These are phyloP conservation scores for Amaranthus cruentus DNA, from an alignment of 148 eudicot species.

Conservation along the genomic window DNA sequence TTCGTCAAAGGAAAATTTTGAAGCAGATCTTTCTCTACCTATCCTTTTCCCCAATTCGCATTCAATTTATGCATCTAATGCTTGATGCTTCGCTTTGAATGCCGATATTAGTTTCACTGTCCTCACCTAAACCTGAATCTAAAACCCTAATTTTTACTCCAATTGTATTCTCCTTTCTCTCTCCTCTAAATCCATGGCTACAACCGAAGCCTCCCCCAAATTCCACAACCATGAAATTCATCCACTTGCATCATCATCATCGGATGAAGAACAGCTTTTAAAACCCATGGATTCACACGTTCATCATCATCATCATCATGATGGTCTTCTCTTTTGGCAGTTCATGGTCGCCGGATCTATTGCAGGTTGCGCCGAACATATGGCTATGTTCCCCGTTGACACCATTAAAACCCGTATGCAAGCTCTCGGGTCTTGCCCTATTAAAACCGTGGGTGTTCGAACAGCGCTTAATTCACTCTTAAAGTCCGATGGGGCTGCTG, in stretches of 20 bases:
- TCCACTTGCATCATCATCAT: slow-evolving; percentile 33
- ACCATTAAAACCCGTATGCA: slow-evolving; percentile 92
- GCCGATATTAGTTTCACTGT: not conserved
- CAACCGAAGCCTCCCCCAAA: slow-evolving; percentile 47
- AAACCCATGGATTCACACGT: not conserved
- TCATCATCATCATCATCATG: slow-evolving; percentile 43
- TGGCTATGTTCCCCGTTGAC: slow-evolving; percentile 93
- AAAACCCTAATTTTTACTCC: not conserved
- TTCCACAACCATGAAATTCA: slow-evolving; percentile 55
- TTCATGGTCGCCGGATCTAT: slow-evolving; percentile 85
- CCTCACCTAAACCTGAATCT: slow-evolving; percentile 9
- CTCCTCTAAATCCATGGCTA: slow-evolving; percentile 13
- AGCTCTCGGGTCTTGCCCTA: slow-evolving; percentile 77
- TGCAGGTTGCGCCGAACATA: slow-evolving; percentile 87
- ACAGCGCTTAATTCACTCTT: slow-evolving; percentile 55
- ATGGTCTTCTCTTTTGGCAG: slow-evolving; percentile 79
- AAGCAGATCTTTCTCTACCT: not conserved
- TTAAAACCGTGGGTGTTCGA: slow-evolving; percentile 37
- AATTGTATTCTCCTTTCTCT: not conserved
- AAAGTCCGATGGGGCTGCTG: slow-evolving; percentile 53
- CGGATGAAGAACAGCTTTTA: not conserved
- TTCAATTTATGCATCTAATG: not conserved
- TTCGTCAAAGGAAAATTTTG: not conserved
- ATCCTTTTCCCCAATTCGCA: not conserved
- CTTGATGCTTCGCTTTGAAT: slow-evolving; percentile 5